These are phyloP conservation scores for Erythrophleum ivorense DNA, from an alignment of 331 rosid genomes.

Conservation along the genomic window DNA sequence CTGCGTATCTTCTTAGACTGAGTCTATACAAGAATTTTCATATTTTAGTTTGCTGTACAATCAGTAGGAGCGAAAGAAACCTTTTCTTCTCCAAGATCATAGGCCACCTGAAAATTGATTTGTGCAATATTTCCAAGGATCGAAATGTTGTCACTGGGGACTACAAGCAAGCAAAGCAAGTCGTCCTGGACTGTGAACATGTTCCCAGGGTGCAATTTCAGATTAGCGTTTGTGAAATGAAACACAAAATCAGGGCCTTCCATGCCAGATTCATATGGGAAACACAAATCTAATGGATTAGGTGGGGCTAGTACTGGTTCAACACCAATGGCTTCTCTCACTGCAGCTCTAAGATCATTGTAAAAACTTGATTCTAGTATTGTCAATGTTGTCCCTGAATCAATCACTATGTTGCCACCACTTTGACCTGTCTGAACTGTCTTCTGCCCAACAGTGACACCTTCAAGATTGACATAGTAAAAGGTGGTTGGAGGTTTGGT, in stretches of 20 bases:
- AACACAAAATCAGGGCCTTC: background rate
- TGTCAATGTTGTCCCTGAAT: conserved; percentile 28
- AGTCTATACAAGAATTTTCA: background rate
- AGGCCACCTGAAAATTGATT: conserved; percentile 11
- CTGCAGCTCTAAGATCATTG: background rate
- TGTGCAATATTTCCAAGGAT: conserved; percentile 26
- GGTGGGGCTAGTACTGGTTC: conserved; percentile 15
- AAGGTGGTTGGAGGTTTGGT: conserved; percentile 1
- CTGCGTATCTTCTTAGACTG: background rate
- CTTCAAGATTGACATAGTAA: conserved; percentile 32
- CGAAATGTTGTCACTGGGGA: background rate
- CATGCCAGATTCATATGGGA: background rate
- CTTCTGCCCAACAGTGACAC: conserved; percentile 23
- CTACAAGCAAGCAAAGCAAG: conserved; percentile 10
- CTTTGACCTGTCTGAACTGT: conserved; percentile 13
- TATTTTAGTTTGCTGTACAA: background rate
- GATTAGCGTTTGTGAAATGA: background rate
- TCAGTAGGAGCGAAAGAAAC: conserved; percentile 24
- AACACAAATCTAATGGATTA: conserved; percentile 12
- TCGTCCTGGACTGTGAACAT: background rate
- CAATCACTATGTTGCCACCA: conserved; percentile 3
- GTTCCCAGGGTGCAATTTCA: background rate
- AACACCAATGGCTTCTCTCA: conserved; percentile 20
- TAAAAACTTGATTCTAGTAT: background rate
- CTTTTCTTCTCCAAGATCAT: background rate